Base-by-base conservation (phyloP, 495 filamentous ascomycete species). In the Xylaria telfairii region DNA sequence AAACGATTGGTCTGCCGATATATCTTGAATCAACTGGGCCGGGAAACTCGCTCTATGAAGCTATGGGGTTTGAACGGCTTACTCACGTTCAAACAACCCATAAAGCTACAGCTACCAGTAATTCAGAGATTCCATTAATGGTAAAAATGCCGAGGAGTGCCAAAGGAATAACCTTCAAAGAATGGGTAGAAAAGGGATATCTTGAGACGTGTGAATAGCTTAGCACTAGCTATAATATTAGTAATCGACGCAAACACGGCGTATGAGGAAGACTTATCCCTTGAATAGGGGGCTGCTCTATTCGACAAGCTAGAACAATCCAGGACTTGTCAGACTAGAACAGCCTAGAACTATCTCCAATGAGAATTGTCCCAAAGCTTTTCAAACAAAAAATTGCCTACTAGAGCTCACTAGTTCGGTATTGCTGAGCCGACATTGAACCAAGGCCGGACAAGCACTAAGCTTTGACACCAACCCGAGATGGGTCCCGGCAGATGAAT, bases 401-500 rank as follows among this genome's bases (percentile, higher is more conserved):
- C 67, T 71, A 68, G 77, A 66, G 72, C 51, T 67, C 51, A 46
- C 70, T 30, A 41, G 57, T 17, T 70, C 21, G 71, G 70, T 56
- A 24, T 53, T 64, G 67, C 42, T 57, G 57, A 70, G 70, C 75
- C 74, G 65, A 69, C 73, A 69, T 53, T 51, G 64, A 46, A 65
- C 62, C 76, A 77, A 67, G 66, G 57, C 67, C 87, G 83, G 93
- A 96, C 92, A 96, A 95, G 94, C 87, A 80, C 94, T 83, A 92
- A 90, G 83, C 94, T 94, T 95, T 97, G 94, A 97, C 89, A 84
- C 93, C 92, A 93, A 94, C 92, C 90, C 92, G 75, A 90, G 92
- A 94, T 93, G 95, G 92, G 93, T 93, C 94, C 94, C 86, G 82
- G 72, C 59, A 51, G 4, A 63, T 32, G 65, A 62, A 54, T 34